Evolutionary conservation across 2,329 filamentous ascomycete species (phyloP).

Genomic region (Amphichorda felina): DNA sequence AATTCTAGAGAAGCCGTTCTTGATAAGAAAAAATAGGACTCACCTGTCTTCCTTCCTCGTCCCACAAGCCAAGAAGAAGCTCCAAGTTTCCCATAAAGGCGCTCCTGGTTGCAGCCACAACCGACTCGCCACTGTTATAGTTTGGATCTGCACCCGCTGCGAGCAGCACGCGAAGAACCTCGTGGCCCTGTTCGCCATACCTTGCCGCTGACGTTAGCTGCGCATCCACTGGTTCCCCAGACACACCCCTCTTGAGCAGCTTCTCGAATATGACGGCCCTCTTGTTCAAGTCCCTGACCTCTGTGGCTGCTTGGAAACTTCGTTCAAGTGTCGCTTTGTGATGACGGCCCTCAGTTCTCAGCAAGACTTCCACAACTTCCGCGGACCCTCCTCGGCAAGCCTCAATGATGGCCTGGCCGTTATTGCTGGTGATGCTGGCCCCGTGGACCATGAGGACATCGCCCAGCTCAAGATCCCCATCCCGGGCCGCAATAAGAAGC

Average conservation of each 20-base stretch:
- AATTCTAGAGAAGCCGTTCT: conserved; percentile 4
- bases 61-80: conserved; percentile 35
- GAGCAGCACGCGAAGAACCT: conserved; percentile 37
- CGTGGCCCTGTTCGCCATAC: conserved; percentile 34
- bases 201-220: conserved; percentile 41
- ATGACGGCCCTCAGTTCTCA: conserved; percentile 24
- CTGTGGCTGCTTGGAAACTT: conserved; percentile 43
- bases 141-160: conserved; percentile 41
- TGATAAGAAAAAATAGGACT: too few relatives aligned
- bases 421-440: conserved; percentile 35
- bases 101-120: conserved; percentile 40
- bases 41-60: conserved; percentile 27
- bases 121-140: conserved; percentile 40
- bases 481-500: conserved; percentile 36
- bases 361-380: conserved; percentile 36
- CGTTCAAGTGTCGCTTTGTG: conserved; percentile 30
- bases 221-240: conserved; percentile 36
- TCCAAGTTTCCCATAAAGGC: conserved; percentile 37
- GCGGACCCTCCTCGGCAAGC: conserved; percentile 38
- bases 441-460: conserved; percentile 38
- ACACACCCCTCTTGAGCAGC: conserved; percentile 36
- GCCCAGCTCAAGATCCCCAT: conserved; percentile 39
- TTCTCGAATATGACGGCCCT: conserved; percentile 37
- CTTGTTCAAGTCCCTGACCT: conserved; percentile 35
- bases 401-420: conserved; percentile 41